Base-by-base conservation (phyloP, 2,329 filamentous ascomycete species). In the Hypoxylon sp. region DNA sequence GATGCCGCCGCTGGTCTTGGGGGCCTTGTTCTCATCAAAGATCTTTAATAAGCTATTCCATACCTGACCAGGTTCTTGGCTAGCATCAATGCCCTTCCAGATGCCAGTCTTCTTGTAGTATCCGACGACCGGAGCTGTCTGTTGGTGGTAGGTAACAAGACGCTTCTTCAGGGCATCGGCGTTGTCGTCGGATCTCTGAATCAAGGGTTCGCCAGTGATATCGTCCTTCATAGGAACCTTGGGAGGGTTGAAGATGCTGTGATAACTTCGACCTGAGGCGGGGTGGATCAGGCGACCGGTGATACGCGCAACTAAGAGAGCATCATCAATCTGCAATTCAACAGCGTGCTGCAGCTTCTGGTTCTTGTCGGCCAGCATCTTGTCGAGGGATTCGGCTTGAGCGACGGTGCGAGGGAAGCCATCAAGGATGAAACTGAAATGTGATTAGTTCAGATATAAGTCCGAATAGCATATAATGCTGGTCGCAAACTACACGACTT, bases 91-190 rank as follows among this genome's bases (percentile, higher is more conserved):
- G 70, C 92, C 92, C 82, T 91, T 92, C 96, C 96, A 99, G 86
- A 99, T 98, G 75, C 94, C 94, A 54, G 93, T 97, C 84, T 94
- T 94, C 85, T 97, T 92, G 89, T 99, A 99, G 87, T 99, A 99
- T 65, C 90, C 87, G 70, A 97, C 94, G 54, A 99, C 96, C 19
- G 96, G 96, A 48, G 90, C 84, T 35, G 96, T 99, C 89, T 99
- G 96, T 74, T 89, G 86, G 85, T 99, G 96, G 84, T 99, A 99
- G 67, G 95, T 98, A 44, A 86, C 86, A 67, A 99, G 88, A 71
- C 96, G 92, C 90, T 98, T 99, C 89, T 94, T 95, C 72, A 99
- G 89, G 48, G 96, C 94, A 8, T 94, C 95, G 75, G 93, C 94
- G 81, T 98, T 99, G 86, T 99, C 96, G 81, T 99, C 96, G 73